These are phyloP conservation scores for Arabidopsis thaliana DNA, from an alignment of 345 rosid genomes.

Conservation along the genomic window TAIR10.1 NC_003075.7:8271501-8272000, in stretches of 20 bases:
- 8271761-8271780: slow-evolving; percentile 92
- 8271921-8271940: slow-evolving; percentile 12
- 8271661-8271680: slow-evolving; percentile 61
- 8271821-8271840: slow-evolving; percentile 52
- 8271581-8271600: no score
- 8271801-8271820: slow-evolving; percentile 77
- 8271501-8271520: no score
- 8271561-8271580: no score
- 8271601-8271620: not conserved
- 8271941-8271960: slow-evolving; percentile 16
- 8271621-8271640: not conserved
- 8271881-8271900: not conserved
- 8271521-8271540: no score
- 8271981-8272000: not conserved
- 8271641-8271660: not conserved
- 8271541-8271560: no score
- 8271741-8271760: slow-evolving; percentile 86
- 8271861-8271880: not conserved
- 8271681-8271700: slow-evolving; percentile 37
- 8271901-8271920: not conserved
- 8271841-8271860: not conserved
- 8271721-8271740: slow-evolving; percentile 54
- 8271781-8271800: slow-evolving; percentile 87
- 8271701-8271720: slow-evolving; percentile 37
- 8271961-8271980: not conserved